A percentile compares a stretch with the other conserved stretches of the same genome.
Evolutionary conservation across 2,329 filamentous ascomycete species (phyloP).

Genomic region (Botryotinia globosa): DNA sequence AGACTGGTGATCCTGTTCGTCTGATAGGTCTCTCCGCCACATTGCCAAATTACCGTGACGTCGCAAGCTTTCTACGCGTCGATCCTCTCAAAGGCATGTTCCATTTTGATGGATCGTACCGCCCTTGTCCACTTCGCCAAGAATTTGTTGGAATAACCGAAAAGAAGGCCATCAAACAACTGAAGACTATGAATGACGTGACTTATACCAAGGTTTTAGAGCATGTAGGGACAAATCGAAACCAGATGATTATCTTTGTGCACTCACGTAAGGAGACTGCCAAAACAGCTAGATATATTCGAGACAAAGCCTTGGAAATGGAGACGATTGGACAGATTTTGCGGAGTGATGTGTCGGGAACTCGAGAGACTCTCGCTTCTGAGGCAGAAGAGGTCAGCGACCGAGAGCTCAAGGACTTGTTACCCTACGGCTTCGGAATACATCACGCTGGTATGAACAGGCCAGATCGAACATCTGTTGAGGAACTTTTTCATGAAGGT

Average conservation of each 20-base stretch:
- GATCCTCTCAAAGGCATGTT: slow-evolving; percentile 83
- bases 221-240: slow-evolving; percentile 86
- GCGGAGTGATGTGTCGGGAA: slow-evolving; percentile 79
- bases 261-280: slow-evolving; percentile 98
- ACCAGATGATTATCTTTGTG: slow-evolving; percentile 99
- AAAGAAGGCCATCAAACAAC: slow-evolving; percentile 96
- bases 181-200: slow-evolving; percentile 99
- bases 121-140: slow-evolving; percentile 90
- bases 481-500: slow-evolving; percentile 89
- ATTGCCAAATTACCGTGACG: slow-evolving; percentile 92
- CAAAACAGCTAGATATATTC: slow-evolving; percentile 93
- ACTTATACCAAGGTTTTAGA: slow-evolving; percentile 97
- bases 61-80: slow-evolving; percentile 90
- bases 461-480: slow-evolving; percentile 90
- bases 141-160: slow-evolving; percentile 98
- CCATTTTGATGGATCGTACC: slow-evolving; percentile 92
- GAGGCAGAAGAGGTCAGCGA: slow-evolving; percentile 82
- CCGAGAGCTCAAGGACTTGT: slow-evolving; percentile 83
- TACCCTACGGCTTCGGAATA: slow-evolving; percentile 96
- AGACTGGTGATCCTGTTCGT: slow-evolving; percentile 89
- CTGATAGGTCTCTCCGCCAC: slow-evolving; percentile 92
- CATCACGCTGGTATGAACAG: slow-evolving; percentile 97
- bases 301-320: slow-evolving; percentile 94
- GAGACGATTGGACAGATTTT: slow-evolving; percentile 97
- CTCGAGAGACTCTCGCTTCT: slow-evolving; percentile 80